Conservation (phyloP, 176 grass and related monocot species). For the Chloris gayana region DNA sequence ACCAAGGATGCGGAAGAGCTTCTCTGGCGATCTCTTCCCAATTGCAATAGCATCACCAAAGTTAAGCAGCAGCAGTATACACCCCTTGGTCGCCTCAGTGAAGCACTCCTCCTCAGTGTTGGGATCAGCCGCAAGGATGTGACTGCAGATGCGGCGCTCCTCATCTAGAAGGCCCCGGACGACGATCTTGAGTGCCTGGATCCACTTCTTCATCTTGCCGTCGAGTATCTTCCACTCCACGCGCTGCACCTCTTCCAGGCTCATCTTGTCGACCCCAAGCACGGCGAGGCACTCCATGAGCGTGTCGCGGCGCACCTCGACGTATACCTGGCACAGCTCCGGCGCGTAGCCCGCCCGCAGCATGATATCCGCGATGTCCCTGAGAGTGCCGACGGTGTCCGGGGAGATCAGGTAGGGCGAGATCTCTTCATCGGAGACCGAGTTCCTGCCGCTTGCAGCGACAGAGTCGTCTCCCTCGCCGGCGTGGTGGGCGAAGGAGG, state of each 20-base stretch:
- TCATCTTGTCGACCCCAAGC: conserved; percentile 80
- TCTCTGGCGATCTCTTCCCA: conserved; percentile 70
- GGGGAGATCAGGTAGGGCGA: conserved; percentile 59
- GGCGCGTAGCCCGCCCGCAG: conserved; percentile 67
- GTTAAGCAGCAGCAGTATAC: conserved; percentile 83
- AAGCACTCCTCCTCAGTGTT: conserved; percentile 83
- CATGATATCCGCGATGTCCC: conserved; percentile 73
- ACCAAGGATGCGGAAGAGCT: conserved; percentile 83
- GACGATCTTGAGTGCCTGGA: conserved; percentile 75
- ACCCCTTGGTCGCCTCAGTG: conserved; percentile 71
- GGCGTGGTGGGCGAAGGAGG: conserved; percentile 45
- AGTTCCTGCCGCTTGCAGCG: conserved; percentile 30
- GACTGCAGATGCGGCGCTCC: conserved; percentile 72
- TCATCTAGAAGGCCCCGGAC: conserved; percentile 59
- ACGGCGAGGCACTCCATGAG: conserved; percentile 72
- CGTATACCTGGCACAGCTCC: conserved; percentile 85
- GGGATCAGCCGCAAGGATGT: conserved; percentile 48
- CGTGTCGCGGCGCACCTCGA: conserved; percentile 68
- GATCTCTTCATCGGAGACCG: conserved; percentile 65
- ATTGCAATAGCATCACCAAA: conserved; percentile 91
- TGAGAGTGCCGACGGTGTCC: conserved; percentile 59
- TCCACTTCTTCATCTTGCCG: conserved; percentile 96
- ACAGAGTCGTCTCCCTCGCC: conserved; percentile 28
- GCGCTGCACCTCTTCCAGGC: conserved; percentile 84
- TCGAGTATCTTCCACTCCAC: conserved; percentile 81